Conservation (phyloP, 2,329 filamentous ascomycete species). For the Aspergillus latus region DNA sequence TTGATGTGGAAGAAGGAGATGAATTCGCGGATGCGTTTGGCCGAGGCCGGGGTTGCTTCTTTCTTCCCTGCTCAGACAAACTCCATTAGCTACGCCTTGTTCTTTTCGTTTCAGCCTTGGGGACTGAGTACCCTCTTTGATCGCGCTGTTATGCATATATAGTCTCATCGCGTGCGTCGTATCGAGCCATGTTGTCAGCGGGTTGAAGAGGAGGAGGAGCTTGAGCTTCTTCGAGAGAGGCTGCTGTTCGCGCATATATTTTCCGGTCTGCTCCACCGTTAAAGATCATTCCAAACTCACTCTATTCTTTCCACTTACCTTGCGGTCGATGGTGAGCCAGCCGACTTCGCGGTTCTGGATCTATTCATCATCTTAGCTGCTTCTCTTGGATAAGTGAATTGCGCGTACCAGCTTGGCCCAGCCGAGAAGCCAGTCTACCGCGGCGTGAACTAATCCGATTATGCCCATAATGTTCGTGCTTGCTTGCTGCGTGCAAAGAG, state of each 20-base stretch:
- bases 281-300: not conserved
- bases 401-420: constrained; percentile 8
- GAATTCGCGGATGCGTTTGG: constrained; percentile 37
- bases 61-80: not conserved
- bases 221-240: constrained; percentile 44
- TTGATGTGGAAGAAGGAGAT: constrained; percentile 22
- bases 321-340: constrained; percentile 33
- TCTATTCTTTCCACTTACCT: not conserved
- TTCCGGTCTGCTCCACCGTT: constrained; percentile 27
- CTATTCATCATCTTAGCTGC: not conserved
- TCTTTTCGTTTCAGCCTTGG: not conserved
- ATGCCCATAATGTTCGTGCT: not conserved
- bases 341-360: constrained; percentile 33
- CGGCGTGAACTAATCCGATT: constrained; percentile 2
- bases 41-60: constrained; percentile 33
- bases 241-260: constrained; percentile 41
- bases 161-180: constrained; percentile 39
- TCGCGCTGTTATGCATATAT: constrained; percentile 39
- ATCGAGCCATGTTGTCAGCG: constrained; percentile 43
- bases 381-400: not conserved
- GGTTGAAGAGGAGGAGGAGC: constrained; percentile 45
- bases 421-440: constrained; percentile 9
- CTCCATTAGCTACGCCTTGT: too few species aligned
- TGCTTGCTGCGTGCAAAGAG: not conserved
- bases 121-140: constrained; percentile 27